Percentiles rank a stretch among this genome's conserved stretches.
phyloP scores from a whole-genome alignment of 2,329 filamentous ascomycete species.

The Gyromitra esculenta region DNA sequence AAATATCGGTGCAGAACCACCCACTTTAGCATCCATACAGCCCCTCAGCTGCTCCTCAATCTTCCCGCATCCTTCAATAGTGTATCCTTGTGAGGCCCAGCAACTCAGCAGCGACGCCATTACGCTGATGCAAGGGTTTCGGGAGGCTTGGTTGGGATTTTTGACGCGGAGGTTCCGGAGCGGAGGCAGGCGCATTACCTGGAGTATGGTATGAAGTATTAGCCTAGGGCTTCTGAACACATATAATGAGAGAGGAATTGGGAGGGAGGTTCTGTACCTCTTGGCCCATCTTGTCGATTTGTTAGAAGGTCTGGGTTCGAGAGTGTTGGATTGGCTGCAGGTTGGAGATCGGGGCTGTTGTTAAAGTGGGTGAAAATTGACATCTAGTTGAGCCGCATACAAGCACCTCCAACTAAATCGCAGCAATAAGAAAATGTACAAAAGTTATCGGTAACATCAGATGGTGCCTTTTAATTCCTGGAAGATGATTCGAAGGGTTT shows the following conservation, averaged over 20 bases:
- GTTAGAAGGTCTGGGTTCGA: not conserved
- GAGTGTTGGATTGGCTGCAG: slow-evolving; percentile 6
- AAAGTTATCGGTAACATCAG: not conserved
- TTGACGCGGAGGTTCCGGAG: slow-evolving; percentile 72
- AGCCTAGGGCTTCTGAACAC: not conserved
- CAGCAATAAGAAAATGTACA: not conserved
- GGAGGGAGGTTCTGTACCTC: slow-evolving; percentile 24
- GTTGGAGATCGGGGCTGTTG: not conserved
- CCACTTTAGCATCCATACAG: slow-evolving; percentile 83
- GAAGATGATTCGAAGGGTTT: not conserved
- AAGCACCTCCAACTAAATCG: not conserved
- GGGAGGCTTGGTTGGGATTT: slow-evolving; percentile 70
- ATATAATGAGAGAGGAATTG: not conserved
- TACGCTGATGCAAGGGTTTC: slow-evolving; percentile 72
- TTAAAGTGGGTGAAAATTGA: slow-evolving; percentile 8
- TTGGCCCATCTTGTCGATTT: slow-evolving; percentile 45
- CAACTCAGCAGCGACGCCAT: slow-evolving; percentile 73
- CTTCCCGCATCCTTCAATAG: slow-evolving; percentile 68
- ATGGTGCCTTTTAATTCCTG: not conserved
- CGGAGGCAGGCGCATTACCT: slow-evolving; percentile 66
- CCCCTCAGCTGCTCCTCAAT: slow-evolving; percentile 70
- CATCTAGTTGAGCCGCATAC: slow-evolving; percentile 24
- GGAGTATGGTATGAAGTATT: not conserved
- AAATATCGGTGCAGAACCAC: slow-evolving; percentile 57
- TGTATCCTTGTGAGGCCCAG: slow-evolving; percentile 62